Base-by-base conservation (phyloP, 345 rosid genomes). In the Jatropha curcas region DNA sequence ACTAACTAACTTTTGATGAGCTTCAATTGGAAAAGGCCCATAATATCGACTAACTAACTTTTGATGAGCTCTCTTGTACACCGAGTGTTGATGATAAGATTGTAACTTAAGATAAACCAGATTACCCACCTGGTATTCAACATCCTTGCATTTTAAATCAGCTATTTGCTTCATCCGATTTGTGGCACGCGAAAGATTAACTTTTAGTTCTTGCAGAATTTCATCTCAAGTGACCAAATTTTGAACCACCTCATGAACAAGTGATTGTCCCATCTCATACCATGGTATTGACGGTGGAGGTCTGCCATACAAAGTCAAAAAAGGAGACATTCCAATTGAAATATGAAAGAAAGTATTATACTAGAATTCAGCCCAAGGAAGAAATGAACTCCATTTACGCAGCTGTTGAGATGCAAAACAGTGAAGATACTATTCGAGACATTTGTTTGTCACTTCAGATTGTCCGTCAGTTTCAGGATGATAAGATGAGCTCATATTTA, bases 21-120 rank as follows among this genome's bases (percentile, higher is more conserved):
- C 1, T 11, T 0, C 5, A 7, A 34, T 9, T 0, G 0, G 45
- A n/a, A 2, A 34, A 0, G 46, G 27, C 0, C 27, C 46, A 33
- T 11, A 65, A 0, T 35, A 65, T 25, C 12, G 24, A 1, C 10
- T 39, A 9, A 20, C n/a, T 2, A 25, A 53, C 10, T 65, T 65
- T 9, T 43, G 55, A 33, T 65, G 10, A 0, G 51, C 69, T 8
- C 69, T 22, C 12, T 9, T 41, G 1, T 8, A 45, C 3, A 25
- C n/a, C 0, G n/a, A 39, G 0, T 45, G 7, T 0, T 65, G 24
- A 0, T 0, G 4, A 0, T 43, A 65, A 0, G 69, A 53, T 0
- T 65, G n/a, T n/a, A n/a, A n/a, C n/a, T n/a, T n/a, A n/a, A n/a
- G n/a, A n/a, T n/a, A n/a, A n/a, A n/a, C n/a, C n/a, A n/a, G n/a